A percentile compares a stretch with the other conserved stretches of the same genome.
These are phyloP conservation scores for Lasiodiplodia hormozganensis DNA, from an alignment of 2,329 filamentous ascomycete species.

Conservation along the genomic window DNA sequence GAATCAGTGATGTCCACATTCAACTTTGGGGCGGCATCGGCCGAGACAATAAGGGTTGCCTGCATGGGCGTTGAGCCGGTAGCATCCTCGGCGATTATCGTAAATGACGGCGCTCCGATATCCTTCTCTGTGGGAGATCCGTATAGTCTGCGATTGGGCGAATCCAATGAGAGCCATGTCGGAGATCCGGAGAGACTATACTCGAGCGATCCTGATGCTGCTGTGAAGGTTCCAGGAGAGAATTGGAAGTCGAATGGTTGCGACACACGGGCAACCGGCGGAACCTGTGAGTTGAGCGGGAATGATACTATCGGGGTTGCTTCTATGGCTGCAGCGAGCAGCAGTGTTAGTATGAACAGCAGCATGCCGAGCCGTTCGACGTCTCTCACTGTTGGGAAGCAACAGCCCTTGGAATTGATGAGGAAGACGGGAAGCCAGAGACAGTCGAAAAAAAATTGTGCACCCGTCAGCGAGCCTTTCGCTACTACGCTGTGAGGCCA, in stretches of 20 bases:
- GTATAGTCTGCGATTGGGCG: slow-evolving; percentile 67
- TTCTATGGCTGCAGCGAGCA: slow-evolving; percentile 33
- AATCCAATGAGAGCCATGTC: slow-evolving; percentile 77
- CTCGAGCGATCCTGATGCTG: slow-evolving; percentile 60
- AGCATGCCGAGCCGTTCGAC: slow-evolving; percentile 29
- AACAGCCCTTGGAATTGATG: slow-evolving; percentile 6
- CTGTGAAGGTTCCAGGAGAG: slow-evolving; percentile 75
- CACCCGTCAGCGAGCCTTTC: slow-evolving; percentile 25
- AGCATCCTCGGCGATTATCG: slow-evolving; percentile 72
- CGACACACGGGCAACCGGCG: slow-evolving; percentile 75
- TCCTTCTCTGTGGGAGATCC: slow-evolving; percentile 70
- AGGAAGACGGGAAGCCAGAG: slow-evolving; percentile 30
- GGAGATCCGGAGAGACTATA: slow-evolving; percentile 74
- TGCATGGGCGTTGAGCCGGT: slow-evolving; percentile 67
- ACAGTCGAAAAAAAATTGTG: slow-evolving; percentile 4
- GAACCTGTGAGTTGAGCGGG: slow-evolving; percentile 84
- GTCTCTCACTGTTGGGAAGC: not conserved
- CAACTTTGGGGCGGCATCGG: slow-evolving; percentile 61
- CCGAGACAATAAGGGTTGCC: slow-evolving; percentile 74
- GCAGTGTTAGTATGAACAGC: slow-evolving; percentile 33
- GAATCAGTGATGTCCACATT: slow-evolving; percentile 65
- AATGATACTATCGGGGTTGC: slow-evolving; percentile 59
- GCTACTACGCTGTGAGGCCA: slow-evolving; percentile 37
- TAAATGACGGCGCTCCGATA: slow-evolving; percentile 66
- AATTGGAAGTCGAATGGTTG: slow-evolving; percentile 75